These are phyloP conservation scores for Cytospora chrysosperma DNA, from an alignment of 2,329 filamentous ascomycete genomes.

Conservation along the genomic window DNA sequence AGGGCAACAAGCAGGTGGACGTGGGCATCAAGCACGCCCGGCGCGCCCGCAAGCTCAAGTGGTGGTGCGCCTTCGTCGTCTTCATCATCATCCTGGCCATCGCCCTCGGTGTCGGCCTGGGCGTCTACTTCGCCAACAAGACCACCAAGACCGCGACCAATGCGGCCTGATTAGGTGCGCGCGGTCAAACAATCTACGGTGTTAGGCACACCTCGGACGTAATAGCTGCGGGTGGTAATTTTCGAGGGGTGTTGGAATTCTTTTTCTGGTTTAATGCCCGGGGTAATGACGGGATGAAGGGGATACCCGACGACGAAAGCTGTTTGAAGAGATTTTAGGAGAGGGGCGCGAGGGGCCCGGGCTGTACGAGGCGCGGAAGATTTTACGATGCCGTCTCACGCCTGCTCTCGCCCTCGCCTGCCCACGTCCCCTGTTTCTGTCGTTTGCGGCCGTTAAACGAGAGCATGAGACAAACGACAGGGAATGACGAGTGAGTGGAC, in stretches of 20 bases:
- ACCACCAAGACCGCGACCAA: neutral
- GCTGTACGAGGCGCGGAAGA: neutral
- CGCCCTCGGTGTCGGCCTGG: conserved; percentile 54
- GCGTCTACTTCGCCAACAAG: conserved; percentile 40
- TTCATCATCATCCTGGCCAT: conserved; percentile 58
- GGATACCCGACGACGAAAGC: neutral
- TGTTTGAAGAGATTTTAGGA: neutral
- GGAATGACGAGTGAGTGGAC: neutral
- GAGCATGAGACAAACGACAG: neutral
- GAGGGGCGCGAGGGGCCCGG: neutral
- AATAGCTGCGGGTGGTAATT: neutral
- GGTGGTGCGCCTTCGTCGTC: conserved; percentile 69
- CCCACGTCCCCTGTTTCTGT: neutral
- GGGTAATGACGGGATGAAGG: neutral
- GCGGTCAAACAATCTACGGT: too few relatives aligned
- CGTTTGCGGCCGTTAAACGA: neutral
- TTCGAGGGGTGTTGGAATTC: neutral
- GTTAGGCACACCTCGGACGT: neutral
- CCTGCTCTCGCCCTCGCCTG: neutral
- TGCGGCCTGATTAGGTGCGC: neutral
- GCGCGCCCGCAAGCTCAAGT: conserved; percentile 73
- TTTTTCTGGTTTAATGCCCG: neutral
- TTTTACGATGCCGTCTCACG: neutral
- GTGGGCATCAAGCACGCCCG: conserved; percentile 66
- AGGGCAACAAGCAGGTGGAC: conserved; percentile 68